Percentiles rank a stretch among this genome's conserved stretches.
These are phyloP conservation scores for Neonectria coccinea DNA, from an alignment of 2,329 filamentous ascomycete species.

Conservation along the genomic window DNA sequence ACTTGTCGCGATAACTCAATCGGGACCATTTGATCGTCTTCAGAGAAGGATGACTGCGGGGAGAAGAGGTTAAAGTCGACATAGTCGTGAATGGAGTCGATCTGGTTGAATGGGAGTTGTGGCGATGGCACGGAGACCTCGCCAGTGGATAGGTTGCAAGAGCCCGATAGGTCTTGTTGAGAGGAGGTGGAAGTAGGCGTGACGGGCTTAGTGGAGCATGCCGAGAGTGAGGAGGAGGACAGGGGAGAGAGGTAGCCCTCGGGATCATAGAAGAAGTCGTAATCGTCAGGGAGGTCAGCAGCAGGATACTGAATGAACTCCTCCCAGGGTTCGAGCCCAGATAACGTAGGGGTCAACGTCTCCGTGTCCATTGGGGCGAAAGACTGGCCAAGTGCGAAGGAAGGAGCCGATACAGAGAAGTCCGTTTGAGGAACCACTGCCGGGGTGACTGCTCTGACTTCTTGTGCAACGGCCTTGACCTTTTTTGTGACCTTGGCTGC, in stretches of 20 bases:
- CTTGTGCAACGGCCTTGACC: slow-evolving; percentile 45
- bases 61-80: slow-evolving; percentile 69
- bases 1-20: slow-evolving; percentile 41
- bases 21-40: slow-evolving; percentile 59
- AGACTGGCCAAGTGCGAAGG: slow-evolving; percentile 34
- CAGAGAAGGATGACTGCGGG: slow-evolving; percentile 60
- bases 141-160: slow-evolving; percentile 20
- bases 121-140: slow-evolving; percentile 26
- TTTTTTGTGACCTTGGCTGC: slow-evolving; percentile 57
- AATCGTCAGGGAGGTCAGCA: slow-evolving; percentile 51
- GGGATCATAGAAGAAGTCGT: slow-evolving; percentile 61
- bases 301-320: slow-evolving; percentile 60
- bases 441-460: slow-evolving; percentile 27
- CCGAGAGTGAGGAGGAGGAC: slow-evolving; percentile 44
- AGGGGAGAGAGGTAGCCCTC: slow-evolving; percentile 57
- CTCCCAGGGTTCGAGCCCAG: slow-evolving; percentile 53
- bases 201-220: slow-evolving; percentile 44
- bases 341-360: slow-evolving; percentile 29
- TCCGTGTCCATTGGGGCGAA: slow-evolving; percentile 42
- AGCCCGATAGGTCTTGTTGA: slow-evolving; percentile 35
- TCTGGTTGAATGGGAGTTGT: slow-evolving; percentile 41
- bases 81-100: slow-evolving; percentile 53
- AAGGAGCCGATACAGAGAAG: slow-evolving; percentile 17
- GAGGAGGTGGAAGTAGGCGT: slow-evolving; percentile 44
- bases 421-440: slow-evolving; percentile 13